A percentile compares a stretch with the other conserved stretches of the same genome.
Conservation (phyloP, 257 asterid genomes). For the Mentha longifolia region DNA sequence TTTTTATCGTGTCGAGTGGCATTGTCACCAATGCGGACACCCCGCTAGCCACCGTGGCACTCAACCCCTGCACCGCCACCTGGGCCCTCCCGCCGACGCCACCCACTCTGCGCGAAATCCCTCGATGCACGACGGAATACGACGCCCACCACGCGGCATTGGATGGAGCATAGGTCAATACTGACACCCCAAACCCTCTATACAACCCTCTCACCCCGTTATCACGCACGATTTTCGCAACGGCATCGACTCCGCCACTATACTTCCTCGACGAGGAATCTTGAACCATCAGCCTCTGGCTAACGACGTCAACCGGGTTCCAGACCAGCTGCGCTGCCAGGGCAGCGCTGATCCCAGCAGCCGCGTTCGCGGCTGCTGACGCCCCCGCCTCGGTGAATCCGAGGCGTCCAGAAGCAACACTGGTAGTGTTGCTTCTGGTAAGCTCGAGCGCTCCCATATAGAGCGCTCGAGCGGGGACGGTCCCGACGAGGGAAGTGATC, state of each 20-base stretch:
- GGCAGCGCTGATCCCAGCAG: slow-evolving; percentile 89
- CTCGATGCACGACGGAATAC: slow-evolving; percentile 67
- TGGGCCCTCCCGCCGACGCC: slow-evolving; percentile 61
- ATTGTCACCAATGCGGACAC: slow-evolving; percentile 85
- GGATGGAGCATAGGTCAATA: slow-evolving; percentile 88
- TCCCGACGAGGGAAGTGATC: slow-evolving; percentile 82
- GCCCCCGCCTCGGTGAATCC: slow-evolving; percentile 71
- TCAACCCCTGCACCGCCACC: slow-evolving; percentile 77
- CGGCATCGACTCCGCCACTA: slow-evolving; percentile 79
- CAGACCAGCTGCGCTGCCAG: slow-evolving; percentile 98
- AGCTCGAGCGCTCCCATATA: too few species aligned
- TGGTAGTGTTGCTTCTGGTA: slow-evolving; percentile 78
- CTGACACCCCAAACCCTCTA: slow-evolving; percentile 91
- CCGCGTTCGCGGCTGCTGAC: slow-evolving; percentile 77
- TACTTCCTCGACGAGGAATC: slow-evolving; percentile 67
- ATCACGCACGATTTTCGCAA: slow-evolving; percentile 56
- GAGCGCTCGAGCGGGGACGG: too few species aligned
- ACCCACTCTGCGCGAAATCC: slow-evolving; percentile 65
- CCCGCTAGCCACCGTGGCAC: slow-evolving; percentile 93
- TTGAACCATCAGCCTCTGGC: slow-evolving; percentile 97
- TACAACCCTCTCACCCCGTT: slow-evolving; percentile 83
- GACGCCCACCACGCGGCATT: slow-evolving; percentile 99
- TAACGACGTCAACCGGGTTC: slow-evolving; percentile 92
- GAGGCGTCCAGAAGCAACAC: slow-evolving; percentile 45
- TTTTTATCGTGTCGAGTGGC: slow-evolving; percentile 93